phyloP scores from a whole-genome alignment of 768 basidiomycete species.

The Suillus occidentalis region DNA sequence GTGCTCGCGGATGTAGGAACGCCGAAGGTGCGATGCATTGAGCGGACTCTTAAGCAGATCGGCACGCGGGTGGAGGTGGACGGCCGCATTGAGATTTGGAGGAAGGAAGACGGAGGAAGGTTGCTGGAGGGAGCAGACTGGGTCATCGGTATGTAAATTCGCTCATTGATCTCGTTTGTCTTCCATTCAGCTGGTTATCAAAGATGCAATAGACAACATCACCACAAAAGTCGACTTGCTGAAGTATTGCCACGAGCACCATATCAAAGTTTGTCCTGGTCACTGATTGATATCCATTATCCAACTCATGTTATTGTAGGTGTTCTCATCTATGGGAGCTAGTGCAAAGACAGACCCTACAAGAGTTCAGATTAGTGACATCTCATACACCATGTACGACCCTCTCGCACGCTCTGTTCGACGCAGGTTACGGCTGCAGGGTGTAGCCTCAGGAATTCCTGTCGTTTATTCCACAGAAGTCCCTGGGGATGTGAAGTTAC shows the following conservation, averaged over 20 bases:
- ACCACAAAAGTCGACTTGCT: conserved; percentile 94
- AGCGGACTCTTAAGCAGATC: conserved; percentile 65
- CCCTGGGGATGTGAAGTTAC: conserved; percentile 81
- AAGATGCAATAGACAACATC: conserved; percentile 97
- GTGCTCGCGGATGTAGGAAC: conserved; percentile 87
- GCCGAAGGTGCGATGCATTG: conserved; percentile 83
- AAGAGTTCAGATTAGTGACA: conserved; percentile 92
- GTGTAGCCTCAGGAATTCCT: conserved; percentile 68
- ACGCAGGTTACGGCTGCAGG: conserved; percentile 62
- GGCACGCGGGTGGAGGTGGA: conserved; percentile 90
- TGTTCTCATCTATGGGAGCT: conserved; percentile 97
- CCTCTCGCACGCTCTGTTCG: conserved; percentile 92
- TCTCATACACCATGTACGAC: conserved; percentile 90
- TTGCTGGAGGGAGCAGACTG: conserved; percentile 87
- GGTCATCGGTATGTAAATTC: conserved; percentile 71
- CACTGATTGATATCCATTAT: neutral
- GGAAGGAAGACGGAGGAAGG: conserved; percentile 71
- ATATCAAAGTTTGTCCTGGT: conserved; percentile 65
- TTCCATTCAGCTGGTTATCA: conserved; percentile 5
- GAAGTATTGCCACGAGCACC: conserved; percentile 77
- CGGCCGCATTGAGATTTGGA: conserved; percentile 80
- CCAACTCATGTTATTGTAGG: conserved; percentile 38
- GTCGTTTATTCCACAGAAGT: conserved; percentile 97
- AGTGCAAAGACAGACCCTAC: conserved; percentile 95
- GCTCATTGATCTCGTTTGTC: conserved; percentile 10